Percentiles rank a stretch among this genome's conserved stretches.
phyloP scores from a whole-genome alignment of 2,329 filamentous ascomycete species.

The Myriosclerotinia curreyana region DNA sequence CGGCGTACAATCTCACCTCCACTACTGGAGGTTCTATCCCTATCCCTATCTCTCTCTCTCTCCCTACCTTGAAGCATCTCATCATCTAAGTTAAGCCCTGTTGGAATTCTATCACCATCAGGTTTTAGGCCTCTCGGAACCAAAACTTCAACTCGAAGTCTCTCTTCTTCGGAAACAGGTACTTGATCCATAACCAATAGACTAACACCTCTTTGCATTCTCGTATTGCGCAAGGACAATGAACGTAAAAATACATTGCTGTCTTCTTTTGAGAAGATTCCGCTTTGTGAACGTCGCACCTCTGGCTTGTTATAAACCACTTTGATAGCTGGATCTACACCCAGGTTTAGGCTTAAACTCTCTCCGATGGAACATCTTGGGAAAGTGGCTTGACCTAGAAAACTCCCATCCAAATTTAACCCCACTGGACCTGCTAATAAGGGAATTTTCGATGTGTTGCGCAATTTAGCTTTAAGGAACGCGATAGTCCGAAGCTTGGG shows the following conservation, averaged over 20 bases:
- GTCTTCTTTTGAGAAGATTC: conserved; percentile 54
- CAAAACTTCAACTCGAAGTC: conserved; percentile 50
- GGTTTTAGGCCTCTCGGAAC: conserved; percentile 48
- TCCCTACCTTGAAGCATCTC: conserved; percentile 25
- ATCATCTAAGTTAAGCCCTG: conserved; percentile 37
- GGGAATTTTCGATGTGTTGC: conserved; percentile 54
- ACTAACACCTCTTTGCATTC: conserved; percentile 43
- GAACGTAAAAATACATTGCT: conserved; percentile 50
- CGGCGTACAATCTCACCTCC: conserved; percentile 9
- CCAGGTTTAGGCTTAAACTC: conserved; percentile 52
- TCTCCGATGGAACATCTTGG: conserved; percentile 56
- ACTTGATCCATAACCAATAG: conserved; percentile 58
- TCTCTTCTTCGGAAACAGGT: conserved; percentile 60
- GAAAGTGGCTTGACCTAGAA: conserved; percentile 55
- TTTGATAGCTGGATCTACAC: conserved; percentile 56
- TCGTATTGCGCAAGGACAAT: conserved; percentile 52
- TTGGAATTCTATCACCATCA: conserved; percentile 42
- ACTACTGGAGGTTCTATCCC: conserved; percentile 24
- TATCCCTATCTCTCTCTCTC: conserved; percentile 30
- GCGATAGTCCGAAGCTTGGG: conserved; percentile 59
- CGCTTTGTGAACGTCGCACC: conserved; percentile 50
- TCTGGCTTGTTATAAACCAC: conserved; percentile 56
- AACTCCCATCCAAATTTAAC: conserved; percentile 61
- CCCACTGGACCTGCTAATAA: conserved; percentile 55
- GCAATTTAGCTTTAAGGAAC: conserved; percentile 56